Evolutionary conservation across 2,329 filamentous ascomycete genomes (phyloP).

Genomic region (Sphaerulina populicola): DNA sequence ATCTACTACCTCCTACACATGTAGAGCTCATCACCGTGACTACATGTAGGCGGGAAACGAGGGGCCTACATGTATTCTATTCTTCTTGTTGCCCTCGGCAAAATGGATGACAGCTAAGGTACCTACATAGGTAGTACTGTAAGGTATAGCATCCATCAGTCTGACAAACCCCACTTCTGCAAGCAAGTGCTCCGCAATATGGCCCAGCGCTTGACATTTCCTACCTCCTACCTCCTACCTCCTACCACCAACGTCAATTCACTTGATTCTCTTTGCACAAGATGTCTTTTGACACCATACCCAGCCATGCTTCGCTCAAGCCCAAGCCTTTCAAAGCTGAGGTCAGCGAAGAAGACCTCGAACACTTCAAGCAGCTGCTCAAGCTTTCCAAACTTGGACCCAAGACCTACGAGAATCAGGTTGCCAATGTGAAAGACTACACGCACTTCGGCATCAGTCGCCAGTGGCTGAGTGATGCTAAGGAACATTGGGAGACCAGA

Average conservation of each 20-base stretch:
- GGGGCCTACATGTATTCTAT: neutral
- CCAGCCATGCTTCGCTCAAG: conserved; percentile 32
- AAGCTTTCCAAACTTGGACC: conserved; percentile 43
- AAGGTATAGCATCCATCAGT: neutral
- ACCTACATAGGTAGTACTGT: neutral
- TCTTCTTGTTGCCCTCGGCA: neutral
- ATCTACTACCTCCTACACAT: too few species aligned
- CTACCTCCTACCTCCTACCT: too few species aligned
- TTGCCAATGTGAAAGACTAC: conserved; percentile 32
- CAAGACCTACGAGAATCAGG: conserved; percentile 43
- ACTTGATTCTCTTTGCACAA: neutral
- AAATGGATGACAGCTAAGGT: neutral
- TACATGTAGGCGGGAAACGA: neutral
- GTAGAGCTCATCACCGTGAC: neutral
- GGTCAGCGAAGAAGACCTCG: conserved; percentile 38
- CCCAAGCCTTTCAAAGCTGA: conserved; percentile 37
- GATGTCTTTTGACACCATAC: conserved; percentile 28
- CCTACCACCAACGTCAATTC: neutral
- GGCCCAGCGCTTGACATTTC: neutral
- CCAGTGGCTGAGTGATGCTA: conserved; percentile 40
- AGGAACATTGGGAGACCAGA: conserved; percentile 37
- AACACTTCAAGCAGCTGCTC: conserved; percentile 41
- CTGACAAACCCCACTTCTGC: neutral
- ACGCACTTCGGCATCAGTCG: conserved; percentile 38
- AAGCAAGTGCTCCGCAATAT: neutral